Evolutionary conservation across 2,329 filamentous ascomycete species (phyloP).

Genomic region (Penicillium sp.): DNA sequence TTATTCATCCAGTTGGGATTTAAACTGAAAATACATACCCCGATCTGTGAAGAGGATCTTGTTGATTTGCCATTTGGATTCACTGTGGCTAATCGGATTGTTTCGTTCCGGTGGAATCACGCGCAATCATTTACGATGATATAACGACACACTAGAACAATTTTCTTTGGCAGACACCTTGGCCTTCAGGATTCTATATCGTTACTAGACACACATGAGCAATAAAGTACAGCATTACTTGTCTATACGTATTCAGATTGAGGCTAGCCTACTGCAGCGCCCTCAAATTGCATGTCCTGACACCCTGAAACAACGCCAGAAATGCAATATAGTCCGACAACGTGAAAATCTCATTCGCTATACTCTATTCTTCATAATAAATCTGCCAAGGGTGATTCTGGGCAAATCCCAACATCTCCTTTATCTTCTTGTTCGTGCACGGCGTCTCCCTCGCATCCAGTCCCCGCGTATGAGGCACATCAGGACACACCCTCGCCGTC

Average conservation of each 20-base stretch:
- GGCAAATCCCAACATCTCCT: constrained; percentile 57
- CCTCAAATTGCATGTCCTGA: no score
- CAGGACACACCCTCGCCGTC: constrained; percentile 51
- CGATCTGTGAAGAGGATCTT: neutral
- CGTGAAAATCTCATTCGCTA: no score
- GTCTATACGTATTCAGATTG: no score
- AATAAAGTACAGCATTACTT: no score
- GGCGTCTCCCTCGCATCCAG: constrained; percentile 61
- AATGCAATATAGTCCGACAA: no score
- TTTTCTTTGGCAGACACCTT: no score
- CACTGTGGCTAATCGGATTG: neutral
- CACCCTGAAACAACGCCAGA: no score
- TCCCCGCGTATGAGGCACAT: constrained; percentile 53
- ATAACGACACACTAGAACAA: no score
- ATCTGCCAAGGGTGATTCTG: constrained; percentile 49
- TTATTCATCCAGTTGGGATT: constrained; percentile 20
- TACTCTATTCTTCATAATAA: constrained; percentile 10
- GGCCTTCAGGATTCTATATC: no score
- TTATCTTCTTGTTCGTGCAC: constrained; percentile 60
- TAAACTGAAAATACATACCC: neutral
- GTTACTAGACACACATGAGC: no score
- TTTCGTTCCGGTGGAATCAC: neutral
- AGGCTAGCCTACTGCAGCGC: no score
- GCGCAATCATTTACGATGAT: no score
- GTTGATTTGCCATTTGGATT: neutral